Evolutionary conservation across 2,329 filamentous ascomycete genomes (phyloP), one percentile per base, ranked within the genome.

Genomic region (Paecilomyces variotii): DNA sequence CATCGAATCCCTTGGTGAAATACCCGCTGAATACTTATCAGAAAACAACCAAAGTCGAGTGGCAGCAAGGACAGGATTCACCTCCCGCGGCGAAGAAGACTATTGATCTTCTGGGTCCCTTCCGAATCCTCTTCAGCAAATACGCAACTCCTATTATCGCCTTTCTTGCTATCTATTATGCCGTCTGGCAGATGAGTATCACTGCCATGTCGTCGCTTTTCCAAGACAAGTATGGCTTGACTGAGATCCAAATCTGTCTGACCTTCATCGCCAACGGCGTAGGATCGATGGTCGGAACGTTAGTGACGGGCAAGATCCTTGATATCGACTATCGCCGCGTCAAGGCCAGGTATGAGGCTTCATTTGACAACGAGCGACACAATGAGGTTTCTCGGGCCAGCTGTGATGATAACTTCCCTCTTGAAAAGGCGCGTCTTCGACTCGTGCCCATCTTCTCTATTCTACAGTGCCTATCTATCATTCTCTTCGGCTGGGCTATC

Each of bases 181-280:
- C 79, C 0, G 77, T 81, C 6, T 84, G 80, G 79, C 80, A 82
- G 58, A 82, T 83, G 79, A 79, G 75, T 62, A 81, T 82, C 58
- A 81, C 81, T 0, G 78, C 77, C 35, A 79, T 82, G 74, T 80
- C 82, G 0, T 75, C 75, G 0, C 71, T 83, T 0, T 81, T 83
- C 62, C 64, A 78, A 34, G 60, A 64, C 0, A 64, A 62, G 3
- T 83, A 83, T 59, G 70, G 70, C 6, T 69, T 81, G 0, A 66
- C 58, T 3, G 77, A 79, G 57, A 76, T 73, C 3, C 71, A 81
- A 50, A 77, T 80, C 12, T 80, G 80, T 0, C 67, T 82, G 1
- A 78, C 78, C 0, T 84, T 83, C 59, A 77, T 85, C 1, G 79
- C 81, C 25, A 83, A 83, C 26, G 83, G 83, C 0, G 75, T 77